These are phyloP conservation scores for Panellus pusillus DNA, from an alignment of 768 basidiomycete genomes.

Conservation along the genomic window DNA sequence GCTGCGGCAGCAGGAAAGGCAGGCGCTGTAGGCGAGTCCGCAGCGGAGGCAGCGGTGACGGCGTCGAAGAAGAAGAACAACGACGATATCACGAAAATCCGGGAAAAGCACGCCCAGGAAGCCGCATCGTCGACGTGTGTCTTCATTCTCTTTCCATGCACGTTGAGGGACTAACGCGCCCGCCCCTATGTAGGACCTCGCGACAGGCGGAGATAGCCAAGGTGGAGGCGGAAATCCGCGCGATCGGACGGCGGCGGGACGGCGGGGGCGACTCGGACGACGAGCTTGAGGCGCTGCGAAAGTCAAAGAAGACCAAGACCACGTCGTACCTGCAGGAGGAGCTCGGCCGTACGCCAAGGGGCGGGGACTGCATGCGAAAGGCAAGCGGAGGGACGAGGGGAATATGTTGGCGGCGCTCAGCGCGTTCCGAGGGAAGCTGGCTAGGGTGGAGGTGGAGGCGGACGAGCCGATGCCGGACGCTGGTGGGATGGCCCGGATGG, in stretches of 20 bases:
- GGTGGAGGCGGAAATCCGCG: constrained; percentile 88
- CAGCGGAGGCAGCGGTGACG: constrained; percentile 21
- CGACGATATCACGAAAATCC: constrained; percentile 66
- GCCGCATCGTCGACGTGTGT: constrained; percentile 62
- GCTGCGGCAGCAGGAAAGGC: constrained; percentile 7
- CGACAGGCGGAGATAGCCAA: constrained; percentile 79
- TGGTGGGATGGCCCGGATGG: constrained; percentile 22
- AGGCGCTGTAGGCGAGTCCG: constrained; percentile 7
- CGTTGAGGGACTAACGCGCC: background rate
- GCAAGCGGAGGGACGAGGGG: constrained; percentile 67
- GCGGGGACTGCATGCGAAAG: constrained; percentile 56
- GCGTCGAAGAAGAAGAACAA: constrained; percentile 36
- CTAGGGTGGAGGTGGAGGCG: constrained; percentile 32
- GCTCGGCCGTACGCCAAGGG: constrained; percentile 74
- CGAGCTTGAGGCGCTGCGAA: constrained; percentile 47
- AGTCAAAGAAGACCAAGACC: constrained; percentile 58
- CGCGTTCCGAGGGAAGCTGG: constrained; percentile 71
- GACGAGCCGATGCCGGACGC: constrained; percentile 9
- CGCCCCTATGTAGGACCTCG: constrained; percentile 42
- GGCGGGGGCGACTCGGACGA: constrained; percentile 60
- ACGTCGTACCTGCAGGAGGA: constrained; percentile 76
- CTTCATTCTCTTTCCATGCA: background rate
- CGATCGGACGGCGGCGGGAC: constrained; percentile 61
- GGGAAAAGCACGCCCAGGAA: constrained; percentile 74
- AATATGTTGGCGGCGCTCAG: constrained; percentile 68